Evolutionary conservation across 202 grass and related monocot species (phyloP).

Genomic region (Thinopyrum obtusiflorum): DNA sequence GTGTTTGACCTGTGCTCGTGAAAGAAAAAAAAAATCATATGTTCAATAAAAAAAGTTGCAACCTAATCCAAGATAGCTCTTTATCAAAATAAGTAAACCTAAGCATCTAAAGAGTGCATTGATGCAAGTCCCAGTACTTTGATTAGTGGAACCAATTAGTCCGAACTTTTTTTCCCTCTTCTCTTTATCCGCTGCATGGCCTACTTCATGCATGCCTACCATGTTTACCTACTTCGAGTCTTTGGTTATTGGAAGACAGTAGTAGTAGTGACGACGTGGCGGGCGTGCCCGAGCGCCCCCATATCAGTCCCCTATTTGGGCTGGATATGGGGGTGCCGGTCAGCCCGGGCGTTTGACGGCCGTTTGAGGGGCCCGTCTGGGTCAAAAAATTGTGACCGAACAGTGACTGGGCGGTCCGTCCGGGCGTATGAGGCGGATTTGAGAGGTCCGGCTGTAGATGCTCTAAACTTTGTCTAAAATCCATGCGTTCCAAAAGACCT

Average conservation of each 20-base stretch:
- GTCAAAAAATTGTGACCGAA: no score
- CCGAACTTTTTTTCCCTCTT: neutral
- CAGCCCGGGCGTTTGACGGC: no score
- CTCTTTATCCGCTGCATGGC: neutral
- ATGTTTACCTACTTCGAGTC: neutral
- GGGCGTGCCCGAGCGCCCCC: no score
- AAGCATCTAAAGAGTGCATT: neutral
- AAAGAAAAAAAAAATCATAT: neutral
- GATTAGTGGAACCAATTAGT: neutral
- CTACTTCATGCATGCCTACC: slow-evolving; percentile 1
- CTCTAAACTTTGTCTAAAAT: neutral
- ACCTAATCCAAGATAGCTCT: slow-evolving; percentile 5
- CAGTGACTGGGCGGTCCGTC: no score
- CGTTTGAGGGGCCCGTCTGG: no score
- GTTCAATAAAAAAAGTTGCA: no score
- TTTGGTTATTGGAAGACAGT: neutral
- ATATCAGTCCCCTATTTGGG: no score
- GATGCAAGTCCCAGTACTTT: neutral
- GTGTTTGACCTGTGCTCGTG: neutral
- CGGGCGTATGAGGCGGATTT: no score
- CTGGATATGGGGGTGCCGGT: no score
- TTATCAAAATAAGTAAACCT: neutral
- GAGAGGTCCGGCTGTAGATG: no score
- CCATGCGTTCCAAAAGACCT: no score
- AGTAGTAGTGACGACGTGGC: no score